phyloP scores from a whole-genome alignment of 768 basidiomycete genomes.

The Lactarius sp. region DNA sequence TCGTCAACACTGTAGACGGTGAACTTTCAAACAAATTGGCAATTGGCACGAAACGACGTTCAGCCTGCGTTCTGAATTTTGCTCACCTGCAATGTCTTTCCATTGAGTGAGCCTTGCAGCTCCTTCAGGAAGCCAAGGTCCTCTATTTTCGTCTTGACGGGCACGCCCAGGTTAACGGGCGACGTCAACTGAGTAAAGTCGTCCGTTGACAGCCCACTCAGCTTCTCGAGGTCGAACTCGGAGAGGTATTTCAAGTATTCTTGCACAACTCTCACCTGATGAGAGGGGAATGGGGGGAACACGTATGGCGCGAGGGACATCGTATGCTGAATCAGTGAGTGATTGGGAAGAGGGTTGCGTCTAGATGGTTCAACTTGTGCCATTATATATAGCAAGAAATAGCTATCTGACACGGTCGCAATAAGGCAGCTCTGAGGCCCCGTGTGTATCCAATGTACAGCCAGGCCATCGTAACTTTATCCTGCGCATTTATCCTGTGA shows the following conservation, averaged over 20 bases:
- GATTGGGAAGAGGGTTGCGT: neutral
- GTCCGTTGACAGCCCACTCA: neutral
- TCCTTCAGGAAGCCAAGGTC: neutral
- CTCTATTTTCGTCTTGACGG: neutral
- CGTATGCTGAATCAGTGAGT: neutral
- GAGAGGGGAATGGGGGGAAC: neutral
- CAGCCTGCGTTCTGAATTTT: neutral
- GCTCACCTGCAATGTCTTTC: neutral
- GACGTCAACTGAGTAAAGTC: neutral
- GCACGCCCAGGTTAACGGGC: neutral
- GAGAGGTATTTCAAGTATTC: neutral
- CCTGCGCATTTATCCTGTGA: too few species aligned
- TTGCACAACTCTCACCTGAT: neutral
- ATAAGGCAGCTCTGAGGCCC: neutral
- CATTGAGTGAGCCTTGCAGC: neutral
- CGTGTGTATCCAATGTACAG: neutral
- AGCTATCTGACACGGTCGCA: neutral
- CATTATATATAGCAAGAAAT: neutral
- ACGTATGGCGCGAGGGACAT: neutral
- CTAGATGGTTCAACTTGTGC: neutral
- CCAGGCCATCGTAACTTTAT: neutral
- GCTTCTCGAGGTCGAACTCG: neutral
- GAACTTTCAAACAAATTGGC: neutral
- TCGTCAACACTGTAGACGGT: slow-evolving; percentile 5
- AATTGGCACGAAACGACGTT: neutral